Base-by-base conservation (phyloP, 2,329 filamentous ascomycete species). In the Colletotrichum sp. region DNA sequence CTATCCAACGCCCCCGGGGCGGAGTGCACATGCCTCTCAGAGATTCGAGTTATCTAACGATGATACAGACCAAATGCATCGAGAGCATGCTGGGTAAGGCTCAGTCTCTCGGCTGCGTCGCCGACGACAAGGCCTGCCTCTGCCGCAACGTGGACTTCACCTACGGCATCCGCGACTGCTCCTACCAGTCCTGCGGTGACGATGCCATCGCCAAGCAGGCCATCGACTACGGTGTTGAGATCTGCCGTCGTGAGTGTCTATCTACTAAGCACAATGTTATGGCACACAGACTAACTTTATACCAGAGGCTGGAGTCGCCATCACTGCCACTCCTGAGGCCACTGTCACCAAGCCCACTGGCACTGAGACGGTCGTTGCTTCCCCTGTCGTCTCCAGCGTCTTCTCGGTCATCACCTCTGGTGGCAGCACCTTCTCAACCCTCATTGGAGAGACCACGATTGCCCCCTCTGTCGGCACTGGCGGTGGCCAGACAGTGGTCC, bases 91-190 rank as follows among this genome's bases (percentile, higher is more conserved):
- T 88, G 68, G 79, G 81, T 64, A 78, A 88, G 59, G 80, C 81
- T 64, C 78, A 80, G n/a, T 81, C 86, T 68, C 86, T 92, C 44
- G 86, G 86, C 76, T 92, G 90, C 84, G 63, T 55, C 5, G 76
- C 79, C 71, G 81, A 80, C 55, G 88, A 89, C 76, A 44, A 84
- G 57, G 79, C 80, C 65, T 90, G 89, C 82, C 84, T 90, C 16
- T 91, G 89, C 85, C 79, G 80, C 73, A 87, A 88, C 78, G 55
- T 77, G 60, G 80, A 89, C 84, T 90, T 89, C 82, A 79, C 83
- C 73, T 89, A 86, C 78, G 89, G 89, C 68, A 82, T 90, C 75
- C 88, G 86, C 74, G 89, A 91, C 84, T 91, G 89, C 83, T 86
- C 88, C 21, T 78, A 79, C 77, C 82, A 87, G 82, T 82, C 84